Conservation (phyloP, 2,329 filamentous ascomycete genomes). For the Chrysoporthe puriensis region DNA sequence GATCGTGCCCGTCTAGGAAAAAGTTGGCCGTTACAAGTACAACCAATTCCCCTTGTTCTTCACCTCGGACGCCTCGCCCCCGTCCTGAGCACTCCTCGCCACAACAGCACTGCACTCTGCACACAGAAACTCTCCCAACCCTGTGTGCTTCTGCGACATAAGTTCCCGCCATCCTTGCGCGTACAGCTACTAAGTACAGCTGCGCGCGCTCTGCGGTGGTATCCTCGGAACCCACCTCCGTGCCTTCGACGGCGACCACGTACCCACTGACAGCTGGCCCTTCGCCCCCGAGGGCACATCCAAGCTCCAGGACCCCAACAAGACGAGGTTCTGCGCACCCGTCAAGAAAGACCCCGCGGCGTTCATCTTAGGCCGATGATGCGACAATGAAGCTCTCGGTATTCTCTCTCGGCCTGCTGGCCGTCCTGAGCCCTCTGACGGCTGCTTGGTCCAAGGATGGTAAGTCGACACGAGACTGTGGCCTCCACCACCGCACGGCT, state of each 20-base stretch:
- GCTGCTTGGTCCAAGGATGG: conserved; percentile 88
- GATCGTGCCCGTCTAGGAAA: conserved; percentile 1
- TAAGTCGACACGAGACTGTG: conserved; percentile 42
- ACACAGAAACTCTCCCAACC: background rate
- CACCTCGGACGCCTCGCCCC: background rate
- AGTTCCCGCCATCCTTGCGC: background rate
- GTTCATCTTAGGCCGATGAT: conserved; percentile 40
- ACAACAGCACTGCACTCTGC: background rate
- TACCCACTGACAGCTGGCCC: conserved; percentile 22
- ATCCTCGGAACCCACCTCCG: background rate
- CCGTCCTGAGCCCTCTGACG: conserved; percentile 67
- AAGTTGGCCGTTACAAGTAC: background rate
- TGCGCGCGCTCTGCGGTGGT: background rate
- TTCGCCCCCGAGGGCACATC: conserved; percentile 7
- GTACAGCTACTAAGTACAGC: background rate
- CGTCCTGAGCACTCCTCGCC: background rate
- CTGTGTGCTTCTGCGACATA: background rate
- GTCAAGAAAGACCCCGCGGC: background rate
- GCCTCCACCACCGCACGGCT: background rate
- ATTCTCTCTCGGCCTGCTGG: conserved; percentile 70
- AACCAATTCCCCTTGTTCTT: background rate
- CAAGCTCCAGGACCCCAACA: background rate
- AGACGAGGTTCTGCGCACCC: background rate
- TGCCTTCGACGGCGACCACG: background rate
- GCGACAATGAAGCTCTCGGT: conserved; percentile 72